These are phyloP conservation scores for Phytophthora pluvialis DNA, from an alignment of 352 stramenopile genomes.

Conservation along the genomic window DNA sequence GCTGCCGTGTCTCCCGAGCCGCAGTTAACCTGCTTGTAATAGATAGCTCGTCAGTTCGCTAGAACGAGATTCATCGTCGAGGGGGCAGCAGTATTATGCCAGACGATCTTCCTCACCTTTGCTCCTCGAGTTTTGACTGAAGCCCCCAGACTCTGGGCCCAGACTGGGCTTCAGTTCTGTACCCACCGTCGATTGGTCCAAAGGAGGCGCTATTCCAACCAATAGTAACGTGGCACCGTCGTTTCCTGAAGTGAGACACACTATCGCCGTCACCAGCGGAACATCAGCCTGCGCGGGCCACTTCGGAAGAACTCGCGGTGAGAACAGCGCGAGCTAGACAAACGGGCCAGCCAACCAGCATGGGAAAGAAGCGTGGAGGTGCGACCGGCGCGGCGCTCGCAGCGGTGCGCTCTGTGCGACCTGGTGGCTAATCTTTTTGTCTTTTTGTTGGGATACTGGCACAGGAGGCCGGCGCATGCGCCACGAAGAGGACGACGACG, in stretches of 20 bases:
- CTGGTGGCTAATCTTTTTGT: slow-evolving; percentile 11
- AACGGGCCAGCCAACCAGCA: slow-evolving; percentile 17
- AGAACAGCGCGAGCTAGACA: neutral
- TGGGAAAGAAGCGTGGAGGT: slow-evolving; percentile 80
- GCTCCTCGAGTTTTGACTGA: neutral
- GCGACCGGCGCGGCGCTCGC: neutral
- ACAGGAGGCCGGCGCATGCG: slow-evolving; percentile 65
- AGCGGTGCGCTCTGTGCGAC: slow-evolving; percentile 4
- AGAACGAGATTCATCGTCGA: neutral
- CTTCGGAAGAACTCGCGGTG: slow-evolving; percentile 10
- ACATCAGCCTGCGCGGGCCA: slow-evolving; percentile 10
- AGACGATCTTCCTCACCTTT: slow-evolving; percentile 31
- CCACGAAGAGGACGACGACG: slow-evolving; percentile 70
- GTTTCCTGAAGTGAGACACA: slow-evolving; percentile 20
- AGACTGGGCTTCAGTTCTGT: neutral
- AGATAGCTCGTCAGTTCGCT: neutral
- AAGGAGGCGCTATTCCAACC: slow-evolving; percentile 6
- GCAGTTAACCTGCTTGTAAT: slow-evolving; percentile 8
- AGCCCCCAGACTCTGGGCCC: too few relatives aligned
- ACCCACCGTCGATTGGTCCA: slow-evolving; percentile 6
- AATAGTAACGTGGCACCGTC: neutral
- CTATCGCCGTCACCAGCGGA: slow-evolving; percentile 12
- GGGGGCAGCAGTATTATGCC: neutral
- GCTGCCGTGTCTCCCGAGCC: slow-evolving; percentile 5
- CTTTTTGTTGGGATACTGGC: neutral